Conservation (phyloP, 192 early-diverging fungal species). For the Podila verticillata region DNA sequence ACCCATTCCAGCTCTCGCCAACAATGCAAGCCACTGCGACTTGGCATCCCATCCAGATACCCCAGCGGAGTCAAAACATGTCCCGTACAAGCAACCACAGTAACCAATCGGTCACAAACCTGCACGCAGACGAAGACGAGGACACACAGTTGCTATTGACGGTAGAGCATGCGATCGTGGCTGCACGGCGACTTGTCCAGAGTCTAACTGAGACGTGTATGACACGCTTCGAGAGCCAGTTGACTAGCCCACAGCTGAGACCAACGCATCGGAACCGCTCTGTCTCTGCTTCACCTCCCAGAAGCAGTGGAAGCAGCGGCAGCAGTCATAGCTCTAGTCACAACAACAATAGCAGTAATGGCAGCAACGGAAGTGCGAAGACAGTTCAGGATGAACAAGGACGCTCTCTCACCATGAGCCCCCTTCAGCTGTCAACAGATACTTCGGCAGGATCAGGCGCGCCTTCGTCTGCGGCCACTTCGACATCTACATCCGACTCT, state of each 20-base stretch:
- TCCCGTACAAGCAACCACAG: conserved; percentile 41
- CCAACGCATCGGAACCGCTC: conserved; percentile 22
- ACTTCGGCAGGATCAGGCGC: conserved; percentile 1
- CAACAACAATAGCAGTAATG: neutral
- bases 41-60: conserved; percentile 31
- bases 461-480: neutral
- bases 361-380: conserved; percentile 4
- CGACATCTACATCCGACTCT: neutral
- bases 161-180: conserved; percentile 39
- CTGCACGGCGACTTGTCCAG: conserved; percentile 35
- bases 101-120: conserved; percentile 23
- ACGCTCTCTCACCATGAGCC: conserved; percentile 12
- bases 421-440: conserved; percentile 17
- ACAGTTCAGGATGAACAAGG: conserved; percentile 4
- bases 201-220: conserved; percentile 40
- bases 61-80: conserved; percentile 45
- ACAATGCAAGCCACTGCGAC: conserved; percentile 21
- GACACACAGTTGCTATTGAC: conserved; percentile 29
- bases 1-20: conserved; percentile 39
- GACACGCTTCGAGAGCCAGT: conserved; percentile 24
- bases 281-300: conserved; percentile 43
- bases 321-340: conserved; percentile 1
- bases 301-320: conserved; percentile 16
- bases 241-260: conserved; percentile 28
- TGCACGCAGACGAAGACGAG: conserved; percentile 21